phyloP scores from a whole-genome alignment of 192 early-diverging fungal species.

The Backusella circina region DNA sequence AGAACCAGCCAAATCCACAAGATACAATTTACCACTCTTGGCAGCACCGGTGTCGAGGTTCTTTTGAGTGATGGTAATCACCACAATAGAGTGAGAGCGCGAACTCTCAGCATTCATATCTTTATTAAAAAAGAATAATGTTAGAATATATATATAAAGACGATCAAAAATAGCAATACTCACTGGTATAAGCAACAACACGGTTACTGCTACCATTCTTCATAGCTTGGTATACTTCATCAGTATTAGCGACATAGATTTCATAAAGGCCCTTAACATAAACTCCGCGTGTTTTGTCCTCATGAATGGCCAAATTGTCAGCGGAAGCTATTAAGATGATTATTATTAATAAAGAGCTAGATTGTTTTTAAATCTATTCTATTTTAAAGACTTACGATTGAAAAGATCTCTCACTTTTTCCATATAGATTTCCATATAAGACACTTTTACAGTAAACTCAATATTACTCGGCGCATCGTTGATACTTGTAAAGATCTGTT shows the following conservation, averaged over 20 bases:
- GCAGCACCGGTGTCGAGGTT: slow-evolving; percentile 85
- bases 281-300: slow-evolving; percentile 95
- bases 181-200: slow-evolving; percentile 90
- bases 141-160: not conserved
- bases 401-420: slow-evolving; percentile 97
- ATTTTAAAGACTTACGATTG: slow-evolving; percentile 59
- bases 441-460: slow-evolving; percentile 98
- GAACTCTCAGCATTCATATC: slow-evolving; percentile 99
- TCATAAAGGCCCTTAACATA: slow-evolving; percentile 98
- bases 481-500: slow-evolving; percentile 92
- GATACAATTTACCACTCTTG: slow-evolving; percentile 87
- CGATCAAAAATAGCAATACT: slow-evolving; percentile 11
- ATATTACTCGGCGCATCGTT: slow-evolving; percentile 85
- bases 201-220: slow-evolving; percentile 85
- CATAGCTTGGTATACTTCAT: slow-evolving; percentile 98
- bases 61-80: slow-evolving; percentile 93
- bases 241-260: slow-evolving; percentile 94
- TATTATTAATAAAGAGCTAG: not conserved
- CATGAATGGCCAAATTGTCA: slow-evolving; percentile 94
- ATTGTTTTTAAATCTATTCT: not conserved
- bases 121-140: no score
- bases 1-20: slow-evolving; percentile 99
- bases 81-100: slow-evolving; percentile 96
- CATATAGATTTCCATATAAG: slow-evolving; percentile 99
- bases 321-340: slow-evolving; percentile 51